phyloP scores from a whole-genome alignment of 345 rosid species.

The Nasturtium officinale region DNA sequence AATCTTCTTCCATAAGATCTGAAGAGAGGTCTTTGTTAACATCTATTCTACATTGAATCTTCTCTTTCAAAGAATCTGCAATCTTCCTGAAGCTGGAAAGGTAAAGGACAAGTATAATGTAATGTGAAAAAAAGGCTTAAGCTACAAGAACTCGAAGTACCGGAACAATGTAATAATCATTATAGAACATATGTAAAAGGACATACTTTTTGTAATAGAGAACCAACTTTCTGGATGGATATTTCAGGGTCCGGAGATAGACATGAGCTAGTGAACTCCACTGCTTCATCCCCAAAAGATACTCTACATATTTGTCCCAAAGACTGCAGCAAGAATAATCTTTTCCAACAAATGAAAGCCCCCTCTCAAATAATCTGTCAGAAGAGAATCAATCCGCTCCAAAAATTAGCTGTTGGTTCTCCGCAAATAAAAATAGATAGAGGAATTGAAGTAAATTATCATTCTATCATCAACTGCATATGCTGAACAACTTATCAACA shows the following conservation, averaged over 20 bases:
- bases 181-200: conserved; percentile 4
- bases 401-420: background rate
- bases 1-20: conserved; percentile 50
- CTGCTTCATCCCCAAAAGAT: conserved; percentile 56
- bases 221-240: conserved; percentile 73
- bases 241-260: conserved; percentile 66
- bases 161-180: background rate
- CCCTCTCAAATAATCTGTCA: conserved; percentile 77
- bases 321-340: conserved; percentile 69
- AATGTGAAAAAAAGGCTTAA: conserved; percentile 2
- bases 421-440: background rate
- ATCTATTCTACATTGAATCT: conserved; percentile 47
- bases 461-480: background rate
- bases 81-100: conserved; percentile 73
- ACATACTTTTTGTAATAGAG: conserved; percentile 70
- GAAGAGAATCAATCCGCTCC: background rate
- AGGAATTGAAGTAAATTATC: background rate
- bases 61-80: conserved; percentile 61
- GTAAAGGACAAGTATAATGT: conserved; percentile 15
- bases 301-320: conserved; percentile 85
- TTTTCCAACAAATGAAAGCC: conserved; percentile 77
- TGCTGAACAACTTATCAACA: background rate
- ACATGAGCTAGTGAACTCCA: conserved; percentile 76
- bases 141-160: background rate
- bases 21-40: conserved; percentile 40